Conservation (phyloP, 495 filamentous ascomycete species). For the Haplographium delicatum region DNA sequence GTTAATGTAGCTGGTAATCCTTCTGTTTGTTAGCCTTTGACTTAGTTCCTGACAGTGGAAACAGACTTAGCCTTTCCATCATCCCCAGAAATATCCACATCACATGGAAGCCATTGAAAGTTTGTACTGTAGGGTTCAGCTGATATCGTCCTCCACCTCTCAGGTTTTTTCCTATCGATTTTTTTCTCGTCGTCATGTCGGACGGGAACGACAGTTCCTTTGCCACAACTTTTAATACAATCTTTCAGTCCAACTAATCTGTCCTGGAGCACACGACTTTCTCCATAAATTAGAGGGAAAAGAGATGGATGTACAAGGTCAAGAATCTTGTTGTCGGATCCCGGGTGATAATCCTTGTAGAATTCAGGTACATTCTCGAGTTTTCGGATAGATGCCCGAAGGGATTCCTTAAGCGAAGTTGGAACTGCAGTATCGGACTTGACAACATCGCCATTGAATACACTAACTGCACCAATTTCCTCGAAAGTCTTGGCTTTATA, state of each 20-base stretch:
- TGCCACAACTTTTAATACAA: conserved; percentile 7
- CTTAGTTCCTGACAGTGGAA: background rate
- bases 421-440: conserved; percentile 27
- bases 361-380: conserved; percentile 21
- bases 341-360: conserved; percentile 21
- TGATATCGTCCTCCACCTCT: background rate
- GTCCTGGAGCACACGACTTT: conserved; percentile 10
- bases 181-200: background rate
- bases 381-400: conserved; percentile 23
- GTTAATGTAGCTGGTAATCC: conserved; percentile 41
- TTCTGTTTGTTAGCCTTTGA: background rate
- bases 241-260: conserved; percentile 6
- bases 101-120: conserved; percentile 23
- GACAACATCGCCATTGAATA: conserved; percentile 22
- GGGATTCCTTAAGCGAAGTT: conserved; percentile 29
- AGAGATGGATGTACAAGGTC: conserved; percentile 40
- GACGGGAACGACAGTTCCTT: conserved; percentile 2
- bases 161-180: background rate
- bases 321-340: conserved; percentile 19
- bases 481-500: conserved; percentile 24
- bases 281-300: conserved; percentile 40
- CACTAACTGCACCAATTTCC: conserved; percentile 4
- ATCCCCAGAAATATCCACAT: conserved; percentile 11
- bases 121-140: conserved; percentile 2
- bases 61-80: conserved; percentile 12